Base-by-base conservation (phyloP, 805 yeast species). In the Candida namnaoensis region DNA sequence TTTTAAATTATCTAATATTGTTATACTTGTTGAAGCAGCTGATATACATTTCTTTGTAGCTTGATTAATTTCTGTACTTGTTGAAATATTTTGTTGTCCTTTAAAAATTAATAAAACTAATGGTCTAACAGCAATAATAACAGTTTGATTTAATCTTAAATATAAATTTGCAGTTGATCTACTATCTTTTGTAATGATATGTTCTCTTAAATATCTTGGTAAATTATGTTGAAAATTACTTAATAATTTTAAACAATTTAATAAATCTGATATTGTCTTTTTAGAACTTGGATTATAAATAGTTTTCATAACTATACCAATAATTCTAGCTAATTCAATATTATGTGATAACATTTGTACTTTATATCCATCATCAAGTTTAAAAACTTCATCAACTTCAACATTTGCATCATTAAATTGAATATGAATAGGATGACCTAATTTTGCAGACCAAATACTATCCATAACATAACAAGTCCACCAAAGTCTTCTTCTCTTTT, bases 391-490 rank as follows among this genome's bases (percentile, higher is more conserved):
- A 14, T 43, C 45, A 7, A 57, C 42, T 19, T 60, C 66, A 19
- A 57, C 56, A 34, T 60, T 62, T 10, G 62, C 59, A 44, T 60
- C 62, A 37, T 56, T 48, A 35, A 50, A 53, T 34, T 56, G 57
- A 33, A 64, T 57, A 44, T 58, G 65, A n/a, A 56, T 52, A 0
- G 69, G 68, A 32, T 62, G 57, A 19, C 67, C 60, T 24, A 63
- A 46, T 34, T 64, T 58, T 5, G 68, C 62, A n/a, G 63, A 56
- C 50, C 67, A 64, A 23, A 60, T 53, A 19, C 61, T 56, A 39
- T 64, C 66, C 49, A 64, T 51, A 6, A 60, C 53, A 45, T 57
- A 63, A 19, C 60, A 58, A 10, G 70, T 62, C 70, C 70, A 65
- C 68, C 69, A 65, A 4, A 64, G 49, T 38, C 65, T 53, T 43